Percentiles rank a stretch among this genome's conserved stretches.
Conservation (phyloP, 371 early-diverging fungal species). For the Haplosporangium sp. region DNA sequence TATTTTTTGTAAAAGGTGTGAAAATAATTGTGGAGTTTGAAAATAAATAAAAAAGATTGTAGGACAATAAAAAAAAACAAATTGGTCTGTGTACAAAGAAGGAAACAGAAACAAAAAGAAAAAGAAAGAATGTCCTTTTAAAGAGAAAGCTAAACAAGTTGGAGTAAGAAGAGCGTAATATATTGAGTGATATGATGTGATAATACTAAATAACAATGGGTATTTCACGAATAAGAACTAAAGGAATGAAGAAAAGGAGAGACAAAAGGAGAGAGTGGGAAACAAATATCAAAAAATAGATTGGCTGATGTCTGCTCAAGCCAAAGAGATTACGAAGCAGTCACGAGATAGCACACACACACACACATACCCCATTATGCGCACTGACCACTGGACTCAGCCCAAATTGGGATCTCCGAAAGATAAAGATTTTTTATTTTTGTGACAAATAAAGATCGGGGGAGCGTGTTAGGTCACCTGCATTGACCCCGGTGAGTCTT, state of each 20-base stretch:
- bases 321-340: background rate
- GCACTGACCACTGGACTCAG: slow-evolving; percentile 12
- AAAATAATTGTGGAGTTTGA: background rate
- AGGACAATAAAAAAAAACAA: too few species aligned
- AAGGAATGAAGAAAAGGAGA: background rate
- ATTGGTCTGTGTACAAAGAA: too few species aligned
- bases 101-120: too few species aligned
- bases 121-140: too few species aligned
- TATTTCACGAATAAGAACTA: background rate
- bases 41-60: background rate
- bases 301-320: background rate
- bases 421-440: background rate
- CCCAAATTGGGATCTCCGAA: slow-evolving; percentile 5
- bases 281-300: background rate
- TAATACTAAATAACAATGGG: too few species aligned
- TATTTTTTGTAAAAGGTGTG: background rate
- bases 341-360: background rate
- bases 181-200: too few species aligned
- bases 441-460: slow-evolving; percentile 11
- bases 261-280: background rate
- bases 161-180: too few species aligned
- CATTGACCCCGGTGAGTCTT: slow-evolving; percentile 1
- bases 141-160: too few species aligned
- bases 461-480: background rate
- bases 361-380: background rate